Evolutionary conservation across 1,284 basidiomycete genomes (phyloP).

Genomic region (Boletus smithii): DNA sequence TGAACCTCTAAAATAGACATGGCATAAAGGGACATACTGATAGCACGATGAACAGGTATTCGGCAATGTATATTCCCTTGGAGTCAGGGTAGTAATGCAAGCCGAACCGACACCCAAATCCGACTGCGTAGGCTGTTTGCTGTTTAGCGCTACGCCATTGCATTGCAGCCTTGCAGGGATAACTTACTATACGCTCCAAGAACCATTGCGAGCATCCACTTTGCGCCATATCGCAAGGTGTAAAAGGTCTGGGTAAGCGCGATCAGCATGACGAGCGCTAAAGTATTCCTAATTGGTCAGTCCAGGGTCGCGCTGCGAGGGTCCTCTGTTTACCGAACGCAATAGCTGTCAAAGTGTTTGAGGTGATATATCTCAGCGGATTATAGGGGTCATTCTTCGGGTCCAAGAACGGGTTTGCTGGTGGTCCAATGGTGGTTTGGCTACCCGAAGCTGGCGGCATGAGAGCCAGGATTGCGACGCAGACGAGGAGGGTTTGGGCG

Average conservation of each 20-base stretch:
- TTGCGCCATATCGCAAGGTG: slow-evolving; percentile 49
- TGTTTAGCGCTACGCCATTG: slow-evolving; percentile 16
- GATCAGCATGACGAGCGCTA: slow-evolving; percentile 41
- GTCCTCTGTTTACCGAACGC: slow-evolving; percentile 44
- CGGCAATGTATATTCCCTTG: slow-evolving; percentile 54
- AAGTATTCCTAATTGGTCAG: neutral
- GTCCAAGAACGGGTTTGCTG: slow-evolving; percentile 43
- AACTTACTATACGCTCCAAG: slow-evolving; percentile 57
- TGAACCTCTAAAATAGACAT: neutral
- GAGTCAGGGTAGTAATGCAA: slow-evolving; percentile 29
- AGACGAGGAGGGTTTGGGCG: neutral
- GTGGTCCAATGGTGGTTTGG: slow-evolving; percentile 4
- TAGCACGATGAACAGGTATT: slow-evolving; percentile 64
- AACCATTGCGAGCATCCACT: slow-evolving; percentile 64
- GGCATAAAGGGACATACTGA: slow-evolving; percentile 38
- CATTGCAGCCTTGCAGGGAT: too few species aligned
- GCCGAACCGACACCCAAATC: slow-evolving; percentile 44
- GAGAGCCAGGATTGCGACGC: neutral
- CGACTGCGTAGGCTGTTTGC: slow-evolving; percentile 47
- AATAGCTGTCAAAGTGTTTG: slow-evolving; percentile 52
- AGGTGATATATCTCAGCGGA: slow-evolving; percentile 59
- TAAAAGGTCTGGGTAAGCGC: slow-evolving; percentile 51
- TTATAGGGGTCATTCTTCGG: slow-evolving; percentile 55
- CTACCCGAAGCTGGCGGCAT: neutral
- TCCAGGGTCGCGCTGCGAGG: neutral